Conservation (phyloP, 2,329 filamentous ascomycete species). For the Pseudogymnoascus sp. region DNA sequence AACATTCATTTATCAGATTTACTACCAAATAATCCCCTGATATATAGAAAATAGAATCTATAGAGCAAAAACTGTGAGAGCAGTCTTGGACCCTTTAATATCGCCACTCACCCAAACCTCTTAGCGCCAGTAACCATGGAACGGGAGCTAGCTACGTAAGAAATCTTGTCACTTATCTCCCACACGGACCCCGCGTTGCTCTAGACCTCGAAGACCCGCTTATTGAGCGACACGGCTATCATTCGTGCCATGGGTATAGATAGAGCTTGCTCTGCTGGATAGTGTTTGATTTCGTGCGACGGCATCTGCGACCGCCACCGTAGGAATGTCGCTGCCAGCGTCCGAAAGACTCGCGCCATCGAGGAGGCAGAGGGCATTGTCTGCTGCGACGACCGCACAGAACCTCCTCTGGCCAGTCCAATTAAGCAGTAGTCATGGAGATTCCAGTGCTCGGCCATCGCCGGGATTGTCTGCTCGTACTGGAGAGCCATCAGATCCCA, state of each 20-base stretch:
- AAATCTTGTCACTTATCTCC: constrained; percentile 8
- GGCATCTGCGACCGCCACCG: constrained; percentile 6
- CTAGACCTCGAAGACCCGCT: constrained; percentile 4
- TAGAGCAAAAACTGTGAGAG: background rate
- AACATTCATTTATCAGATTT: background rate
- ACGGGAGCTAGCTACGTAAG: constrained; percentile 7
- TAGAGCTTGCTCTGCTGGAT: background rate
- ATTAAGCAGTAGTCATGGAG: background rate
- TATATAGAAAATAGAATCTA: background rate
- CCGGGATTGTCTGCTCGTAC: background rate
- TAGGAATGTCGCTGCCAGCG: constrained; percentile 11
- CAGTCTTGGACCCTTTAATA: background rate
- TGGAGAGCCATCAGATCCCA: background rate
- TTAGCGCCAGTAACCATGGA: background rate
- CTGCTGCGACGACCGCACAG: background rate
- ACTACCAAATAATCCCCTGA: background rate
- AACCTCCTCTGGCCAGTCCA: background rate
- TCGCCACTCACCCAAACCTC: background rate
- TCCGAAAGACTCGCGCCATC: constrained; percentile 4
- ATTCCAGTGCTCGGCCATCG: constrained; percentile 2
- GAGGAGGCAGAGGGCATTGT: background rate
- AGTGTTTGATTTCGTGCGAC: background rate
- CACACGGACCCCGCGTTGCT: background rate
- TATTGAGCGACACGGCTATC: background rate
- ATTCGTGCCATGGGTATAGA: background rate